Evolutionary conservation across 352 stramenopile species (phyloP).

Genomic region (Phytopythium montanum): DNA sequence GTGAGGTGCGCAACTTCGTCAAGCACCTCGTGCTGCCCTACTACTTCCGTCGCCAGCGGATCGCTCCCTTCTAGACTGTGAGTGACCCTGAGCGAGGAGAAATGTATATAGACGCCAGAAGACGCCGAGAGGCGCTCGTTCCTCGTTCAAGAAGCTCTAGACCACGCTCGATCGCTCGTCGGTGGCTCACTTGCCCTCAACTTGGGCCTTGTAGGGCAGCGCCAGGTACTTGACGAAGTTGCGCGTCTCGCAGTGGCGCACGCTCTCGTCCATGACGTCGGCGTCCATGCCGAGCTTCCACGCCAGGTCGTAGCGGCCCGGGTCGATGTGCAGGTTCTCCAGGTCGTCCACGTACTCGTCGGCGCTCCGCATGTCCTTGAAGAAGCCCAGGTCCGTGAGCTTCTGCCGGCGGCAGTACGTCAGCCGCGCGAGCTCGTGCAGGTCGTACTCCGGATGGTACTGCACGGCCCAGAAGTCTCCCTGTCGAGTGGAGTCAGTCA

Average conservation of each 20-base stretch:
- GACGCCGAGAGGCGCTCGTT: neutral
- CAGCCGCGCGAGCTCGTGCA: conserved; percentile 74
- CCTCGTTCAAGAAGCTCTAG: neutral
- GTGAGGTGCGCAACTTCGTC: conserved; percentile 84
- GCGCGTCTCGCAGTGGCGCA: conserved; percentile 61
- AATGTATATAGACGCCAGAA: conserved; percentile 4
- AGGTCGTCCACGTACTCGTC: conserved; percentile 48
- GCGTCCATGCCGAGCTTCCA: conserved; percentile 62
- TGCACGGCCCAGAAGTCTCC: conserved; percentile 85
- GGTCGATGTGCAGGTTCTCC: conserved; percentile 52
- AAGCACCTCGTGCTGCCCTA: conserved; percentile 79
- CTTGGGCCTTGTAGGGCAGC: conserved; percentile 37
- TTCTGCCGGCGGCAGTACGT: conserved; percentile 66
- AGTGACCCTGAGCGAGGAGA: neutral
- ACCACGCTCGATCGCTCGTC: neutral
- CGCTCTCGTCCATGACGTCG: conserved; percentile 63
- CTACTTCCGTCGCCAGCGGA: conserved; percentile 21
- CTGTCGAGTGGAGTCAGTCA: conserved; percentile 6
- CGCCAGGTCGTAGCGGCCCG: conserved; percentile 47
- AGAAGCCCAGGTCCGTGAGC: conserved; percentile 63
- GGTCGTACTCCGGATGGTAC: conserved; percentile 83
- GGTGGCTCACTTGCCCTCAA: neutral
- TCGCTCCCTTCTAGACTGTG: neutral
- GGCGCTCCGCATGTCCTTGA: conserved; percentile 39
- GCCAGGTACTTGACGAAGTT: conserved; percentile 77